A percentile compares a stretch with the other conserved stretches of the same genome.
phyloP scores from a whole-genome alignment of 768 basidiomycete genomes.

The Hortiboletus flavorubellus region DNA sequence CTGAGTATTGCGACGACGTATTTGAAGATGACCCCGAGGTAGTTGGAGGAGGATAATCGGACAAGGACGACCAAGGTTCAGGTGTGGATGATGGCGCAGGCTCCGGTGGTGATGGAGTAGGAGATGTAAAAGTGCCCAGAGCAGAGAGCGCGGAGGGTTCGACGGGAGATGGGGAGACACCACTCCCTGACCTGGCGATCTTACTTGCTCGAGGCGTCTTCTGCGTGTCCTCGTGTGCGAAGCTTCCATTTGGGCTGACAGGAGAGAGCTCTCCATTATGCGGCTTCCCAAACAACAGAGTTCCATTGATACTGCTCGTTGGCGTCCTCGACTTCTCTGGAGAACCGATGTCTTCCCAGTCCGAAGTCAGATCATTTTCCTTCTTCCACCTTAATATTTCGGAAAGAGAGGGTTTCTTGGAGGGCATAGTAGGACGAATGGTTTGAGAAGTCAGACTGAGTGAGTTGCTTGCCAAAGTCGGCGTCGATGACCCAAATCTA shows the following conservation, averaged over 20 bases:
- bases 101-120: conserved; percentile 48
- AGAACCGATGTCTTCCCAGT: conserved; percentile 63
- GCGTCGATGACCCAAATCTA: conserved; percentile 48
- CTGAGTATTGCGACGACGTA: conserved; percentile 65
- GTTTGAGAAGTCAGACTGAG: conserved; percentile 32
- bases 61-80: conserved; percentile 74
- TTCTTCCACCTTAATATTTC: conserved; percentile 59
- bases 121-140: conserved; percentile 34
- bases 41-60: conserved; percentile 65
- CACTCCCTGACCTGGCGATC: conserved; percentile 29
- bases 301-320: conserved; percentile 42
- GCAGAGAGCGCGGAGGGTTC: conserved; percentile 17
- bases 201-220: conserved; percentile 36
- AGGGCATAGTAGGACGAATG: conserved; percentile 37
- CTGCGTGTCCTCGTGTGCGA: conserved; percentile 28
- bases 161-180: conserved; percentile 16
- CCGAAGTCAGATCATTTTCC: conserved; percentile 51
- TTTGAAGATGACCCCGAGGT: conserved; percentile 75
- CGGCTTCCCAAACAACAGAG: conserved; percentile 25
- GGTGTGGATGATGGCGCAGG: conserved; percentile 64
- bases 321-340: conserved; percentile 46
- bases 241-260: conserved; percentile 27
- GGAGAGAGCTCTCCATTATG: conserved; percentile 30
- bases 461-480: conserved; percentile 37
- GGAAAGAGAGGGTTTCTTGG: conserved; percentile 64